phyloP scores from a whole-genome alignment of 257 asterid genomes.

The Jaltomata sinuosa region DNA sequence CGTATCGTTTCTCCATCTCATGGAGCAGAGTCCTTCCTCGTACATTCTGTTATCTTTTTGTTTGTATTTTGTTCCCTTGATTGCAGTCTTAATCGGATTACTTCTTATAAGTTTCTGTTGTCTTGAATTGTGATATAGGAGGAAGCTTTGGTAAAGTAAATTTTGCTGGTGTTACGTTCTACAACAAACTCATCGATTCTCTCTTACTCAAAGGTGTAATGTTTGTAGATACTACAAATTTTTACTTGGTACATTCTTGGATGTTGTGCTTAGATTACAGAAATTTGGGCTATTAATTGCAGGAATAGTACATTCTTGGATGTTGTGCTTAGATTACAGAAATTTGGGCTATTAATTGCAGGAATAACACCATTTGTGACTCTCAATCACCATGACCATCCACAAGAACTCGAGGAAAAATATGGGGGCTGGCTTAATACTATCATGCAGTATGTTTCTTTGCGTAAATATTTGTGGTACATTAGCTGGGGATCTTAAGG shows the following conservation, averaged over 20 bases:
- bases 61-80: not conserved
- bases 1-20: constrained; percentile 77
- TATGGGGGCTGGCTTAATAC: constrained; percentile 76
- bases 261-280: not conserved
- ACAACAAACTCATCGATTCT: constrained; percentile 39
- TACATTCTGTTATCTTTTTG: constrained; percentile 3
- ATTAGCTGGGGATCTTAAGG: not conserved
- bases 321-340: not conserved
- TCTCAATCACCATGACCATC: constrained; percentile 58
- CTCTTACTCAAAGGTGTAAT: constrained; percentile 43
- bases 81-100: not conserved
- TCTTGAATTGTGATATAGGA: constrained; percentile 30
- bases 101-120: not conserved
- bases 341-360: not conserved
- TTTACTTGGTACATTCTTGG: not conserved
- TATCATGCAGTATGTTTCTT: constrained; percentile 51
- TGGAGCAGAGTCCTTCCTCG: constrained; percentile 85
- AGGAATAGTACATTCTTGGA: not conserved
- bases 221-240: not conserved
- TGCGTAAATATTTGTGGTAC: not conserved
- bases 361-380: constrained; percentile 79
- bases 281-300: not conserved
- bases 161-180: constrained; percentile 36
- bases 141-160: constrained; percentile 56
- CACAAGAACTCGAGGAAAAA: constrained; percentile 62